phyloP scores from a whole-genome alignment of 2,329 filamentous ascomycete species.

The Talaromyces sp. region DNA sequence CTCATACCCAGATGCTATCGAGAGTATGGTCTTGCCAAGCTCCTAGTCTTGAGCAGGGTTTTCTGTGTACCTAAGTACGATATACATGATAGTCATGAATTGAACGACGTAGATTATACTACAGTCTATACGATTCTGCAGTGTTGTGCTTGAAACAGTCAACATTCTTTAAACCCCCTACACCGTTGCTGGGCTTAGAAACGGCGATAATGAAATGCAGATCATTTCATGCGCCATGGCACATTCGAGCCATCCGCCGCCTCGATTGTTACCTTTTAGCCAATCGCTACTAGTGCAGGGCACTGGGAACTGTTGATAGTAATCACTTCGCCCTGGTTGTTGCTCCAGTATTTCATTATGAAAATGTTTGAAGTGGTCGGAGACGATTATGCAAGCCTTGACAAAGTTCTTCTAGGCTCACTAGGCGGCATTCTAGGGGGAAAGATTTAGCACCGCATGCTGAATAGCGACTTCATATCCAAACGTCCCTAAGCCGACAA shows the following conservation, averaged over 20 bases:
- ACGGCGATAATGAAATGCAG: background rate
- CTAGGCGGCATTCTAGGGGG: background rate
- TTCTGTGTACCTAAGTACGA: no score
- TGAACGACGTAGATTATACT: background rate
- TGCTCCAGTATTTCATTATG: background rate
- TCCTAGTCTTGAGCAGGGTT: background rate
- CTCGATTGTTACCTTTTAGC: background rate
- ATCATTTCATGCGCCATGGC: background rate
- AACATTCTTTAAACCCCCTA: no score
- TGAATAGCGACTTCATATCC: constrained; percentile 60
- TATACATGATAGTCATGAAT: background rate
- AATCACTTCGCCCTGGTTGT: background rate
- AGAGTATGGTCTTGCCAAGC: constrained; percentile 31
- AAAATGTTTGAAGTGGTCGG: background rate
- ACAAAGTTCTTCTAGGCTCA: background rate
- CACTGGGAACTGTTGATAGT: background rate
- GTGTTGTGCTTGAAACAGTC: background rate
- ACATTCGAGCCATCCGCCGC: background rate
- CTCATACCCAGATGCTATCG: constrained; percentile 61
- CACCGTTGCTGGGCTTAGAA: background rate
- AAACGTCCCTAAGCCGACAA: constrained; percentile 62
- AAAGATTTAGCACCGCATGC: constrained; percentile 39
- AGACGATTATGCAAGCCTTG: background rate
- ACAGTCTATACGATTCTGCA: background rate
- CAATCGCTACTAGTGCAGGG: background rate